phyloP scores from a whole-genome alignment of 352 stramenopile species.

The Phytophthora europaea region DNA sequence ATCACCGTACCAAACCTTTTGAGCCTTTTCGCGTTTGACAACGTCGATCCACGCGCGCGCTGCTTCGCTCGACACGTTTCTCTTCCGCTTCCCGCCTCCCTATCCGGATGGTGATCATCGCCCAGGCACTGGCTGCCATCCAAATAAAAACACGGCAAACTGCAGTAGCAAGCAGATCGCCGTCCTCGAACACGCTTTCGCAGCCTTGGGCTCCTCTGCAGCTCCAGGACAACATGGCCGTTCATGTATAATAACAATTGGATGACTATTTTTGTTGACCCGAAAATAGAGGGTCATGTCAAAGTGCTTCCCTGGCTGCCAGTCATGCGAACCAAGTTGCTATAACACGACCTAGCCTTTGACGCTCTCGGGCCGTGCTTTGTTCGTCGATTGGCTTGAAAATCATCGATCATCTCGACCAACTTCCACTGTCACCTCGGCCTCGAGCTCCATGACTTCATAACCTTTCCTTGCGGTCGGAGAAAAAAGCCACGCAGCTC shows the following conservation, averaged over 20 bases:
- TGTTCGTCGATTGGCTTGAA: slow-evolving; percentile 14
- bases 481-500: slow-evolving; percentile 27
- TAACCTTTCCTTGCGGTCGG: slow-evolving; percentile 23
- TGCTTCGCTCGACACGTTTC: slow-evolving; percentile 13
- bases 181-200: not conserved
- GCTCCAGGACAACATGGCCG: no score
- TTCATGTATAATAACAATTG: no score
- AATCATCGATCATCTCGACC: slow-evolving; percentile 11
- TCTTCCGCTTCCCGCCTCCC: slow-evolving; percentile 9
- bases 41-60: not conserved
- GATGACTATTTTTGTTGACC: no score
- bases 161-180: not conserved
- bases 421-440: slow-evolving; percentile 2
- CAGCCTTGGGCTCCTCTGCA: slow-evolving; percentile 2
- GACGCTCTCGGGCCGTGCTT: not conserved
- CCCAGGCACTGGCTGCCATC: slow-evolving; percentile 11
- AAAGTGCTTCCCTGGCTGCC: not conserved
- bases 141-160: not conserved
- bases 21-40: not conserved
- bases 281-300: not conserved
- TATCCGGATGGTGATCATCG: slow-evolving; percentile 26
- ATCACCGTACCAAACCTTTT: no score
- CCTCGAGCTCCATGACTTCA: slow-evolving; percentile 16
- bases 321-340: not conserved
- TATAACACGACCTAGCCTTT: not conserved